Evolutionary conservation across 2,329 filamentous ascomycete genomes (phyloP).

Genomic region (Hypocrella siamensis): DNA sequence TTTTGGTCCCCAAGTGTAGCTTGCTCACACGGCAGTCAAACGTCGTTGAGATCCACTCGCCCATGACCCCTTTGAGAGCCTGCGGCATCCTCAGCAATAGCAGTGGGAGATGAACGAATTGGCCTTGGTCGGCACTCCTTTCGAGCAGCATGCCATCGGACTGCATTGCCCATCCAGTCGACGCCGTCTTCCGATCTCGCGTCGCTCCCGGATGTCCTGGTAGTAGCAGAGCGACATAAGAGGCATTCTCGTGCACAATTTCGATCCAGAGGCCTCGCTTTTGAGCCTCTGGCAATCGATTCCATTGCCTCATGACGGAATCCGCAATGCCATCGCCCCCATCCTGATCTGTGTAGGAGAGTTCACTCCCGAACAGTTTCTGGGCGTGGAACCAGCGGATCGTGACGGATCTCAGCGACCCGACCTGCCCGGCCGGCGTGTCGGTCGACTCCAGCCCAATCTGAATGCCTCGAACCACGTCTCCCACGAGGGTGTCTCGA

Average conservation of each 20-base stretch:
- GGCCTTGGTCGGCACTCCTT: slow-evolving; percentile 4
- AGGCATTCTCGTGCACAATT: slow-evolving; percentile 35
- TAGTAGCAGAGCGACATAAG: slow-evolving; percentile 34
- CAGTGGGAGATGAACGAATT: slow-evolving; percentile 33
- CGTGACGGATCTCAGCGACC: slow-evolving; percentile 28
- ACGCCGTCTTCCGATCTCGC: slow-evolving; percentile 3
- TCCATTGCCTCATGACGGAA: slow-evolving; percentile 4
- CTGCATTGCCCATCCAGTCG: slow-evolving; percentile 8
- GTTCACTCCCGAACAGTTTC: slow-evolving; percentile 15
- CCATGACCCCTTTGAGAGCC: slow-evolving; percentile 29
- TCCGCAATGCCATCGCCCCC: slow-evolving; percentile 6
- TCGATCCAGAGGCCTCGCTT: slow-evolving; percentile 26
- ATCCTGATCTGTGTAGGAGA: slow-evolving; percentile 6
- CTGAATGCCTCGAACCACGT: slow-evolving; percentile 44
- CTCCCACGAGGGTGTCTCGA: slow-evolving; percentile 39
- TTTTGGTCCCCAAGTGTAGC: slow-evolving; percentile 32
- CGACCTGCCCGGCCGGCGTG: slow-evolving; percentile 20
- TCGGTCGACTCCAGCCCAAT: slow-evolving; percentile 30
- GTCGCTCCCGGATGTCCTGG: slow-evolving; percentile 16
- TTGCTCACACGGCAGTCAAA: slow-evolving; percentile 42
- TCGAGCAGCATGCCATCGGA: slow-evolving; percentile 4
- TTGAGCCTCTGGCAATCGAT: slow-evolving; percentile 9
- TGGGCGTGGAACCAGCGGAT: slow-evolving; percentile 28
- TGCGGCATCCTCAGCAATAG: slow-evolving; percentile 40
- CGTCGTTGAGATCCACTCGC: slow-evolving; percentile 33